Percentiles rank a stretch among this genome's conserved stretches.
These are phyloP conservation scores for Oryza coarctata DNA, from an alignment of 176 grass and related monocot species.

Conservation along the genomic window DNA sequence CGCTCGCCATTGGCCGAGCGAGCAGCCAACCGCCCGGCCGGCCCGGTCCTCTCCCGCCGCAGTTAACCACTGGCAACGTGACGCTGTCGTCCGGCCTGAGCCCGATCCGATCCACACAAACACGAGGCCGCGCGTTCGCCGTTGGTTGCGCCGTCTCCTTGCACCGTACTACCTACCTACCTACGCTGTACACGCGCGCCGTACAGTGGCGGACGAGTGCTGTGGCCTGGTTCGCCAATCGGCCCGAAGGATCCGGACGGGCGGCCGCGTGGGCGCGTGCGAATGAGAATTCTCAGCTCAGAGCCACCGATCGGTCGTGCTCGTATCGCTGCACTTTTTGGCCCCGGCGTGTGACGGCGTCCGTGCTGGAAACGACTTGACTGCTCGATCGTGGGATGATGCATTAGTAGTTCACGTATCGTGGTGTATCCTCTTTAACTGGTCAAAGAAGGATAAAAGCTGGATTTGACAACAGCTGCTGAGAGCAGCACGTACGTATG, in stretches of 20 bases:
- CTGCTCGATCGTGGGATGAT: background rate
- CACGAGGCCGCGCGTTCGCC: conserved; percentile 2
- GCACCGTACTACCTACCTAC: background rate
- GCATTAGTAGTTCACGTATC: no score
- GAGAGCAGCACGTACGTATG: no score
- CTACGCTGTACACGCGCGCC: background rate
- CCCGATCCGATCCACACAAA: background rate
- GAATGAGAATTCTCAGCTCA: no score
- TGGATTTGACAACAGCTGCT: background rate
- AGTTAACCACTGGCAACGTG: conserved; percentile 17
- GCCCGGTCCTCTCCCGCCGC: background rate
- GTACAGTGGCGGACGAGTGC: background rate
- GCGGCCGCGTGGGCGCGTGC: no score
- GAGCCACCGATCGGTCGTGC: background rate
- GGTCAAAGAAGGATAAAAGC: background rate
- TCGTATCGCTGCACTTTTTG: background rate
- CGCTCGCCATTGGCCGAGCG: background rate
- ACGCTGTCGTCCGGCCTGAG: background rate
- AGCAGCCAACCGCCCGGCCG: background rate
- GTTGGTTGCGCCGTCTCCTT: conserved; percentile 9
- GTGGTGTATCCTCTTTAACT: background rate
- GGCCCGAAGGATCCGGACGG: no score
- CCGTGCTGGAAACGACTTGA: background rate
- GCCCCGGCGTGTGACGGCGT: background rate
- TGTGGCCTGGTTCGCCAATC: background rate